phyloP scores from a whole-genome alignment of 306 rosid genomes.

The Glycyrrhiza uralensis region DNA sequence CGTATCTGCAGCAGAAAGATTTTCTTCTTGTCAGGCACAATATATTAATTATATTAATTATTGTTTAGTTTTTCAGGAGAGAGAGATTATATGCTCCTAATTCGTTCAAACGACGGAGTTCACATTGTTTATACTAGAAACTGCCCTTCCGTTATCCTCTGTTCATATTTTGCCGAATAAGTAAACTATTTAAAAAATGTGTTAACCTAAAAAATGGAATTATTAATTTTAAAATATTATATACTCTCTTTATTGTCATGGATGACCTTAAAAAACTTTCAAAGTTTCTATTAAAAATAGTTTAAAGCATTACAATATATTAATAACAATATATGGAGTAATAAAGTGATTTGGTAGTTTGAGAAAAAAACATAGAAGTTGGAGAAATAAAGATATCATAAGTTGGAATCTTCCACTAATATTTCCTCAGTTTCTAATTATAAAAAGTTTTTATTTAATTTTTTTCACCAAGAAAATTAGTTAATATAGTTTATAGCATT shows the following conservation, averaged over 20 bases:
- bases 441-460: too few species aligned
- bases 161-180: slow-evolving; percentile 36
- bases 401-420: too few species aligned
- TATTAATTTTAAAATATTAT: slow-evolving; percentile 1
- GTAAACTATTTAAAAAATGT: neutral
- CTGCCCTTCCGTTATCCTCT: slow-evolving; percentile 43
- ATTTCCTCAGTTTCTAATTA: too few species aligned
- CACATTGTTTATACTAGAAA: slow-evolving; percentile 18
- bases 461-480: too few species aligned
- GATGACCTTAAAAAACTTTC: slow-evolving; percentile 37
- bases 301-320: neutral
- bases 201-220: slow-evolving; percentile 26
- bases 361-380: too few species aligned
- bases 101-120: neutral
- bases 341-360: too few species aligned
- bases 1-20: slow-evolving; percentile 49
- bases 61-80: neutral
- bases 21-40: slow-evolving; percentile 32
- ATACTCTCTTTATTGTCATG: slow-evolving; percentile 38
- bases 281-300: slow-evolving; percentile 20
- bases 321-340: too few species aligned
- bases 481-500: too few species aligned
- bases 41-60: slow-evolving; percentile 7
- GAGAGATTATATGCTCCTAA: slow-evolving; percentile 31
- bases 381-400: too few species aligned